Percentiles rank a stretch among this genome's conserved stretches.
Evolutionary conservation across 1,284 basidiomycete species (phyloP).

Genomic region (Cryptococcus wingfieldii): DNA sequence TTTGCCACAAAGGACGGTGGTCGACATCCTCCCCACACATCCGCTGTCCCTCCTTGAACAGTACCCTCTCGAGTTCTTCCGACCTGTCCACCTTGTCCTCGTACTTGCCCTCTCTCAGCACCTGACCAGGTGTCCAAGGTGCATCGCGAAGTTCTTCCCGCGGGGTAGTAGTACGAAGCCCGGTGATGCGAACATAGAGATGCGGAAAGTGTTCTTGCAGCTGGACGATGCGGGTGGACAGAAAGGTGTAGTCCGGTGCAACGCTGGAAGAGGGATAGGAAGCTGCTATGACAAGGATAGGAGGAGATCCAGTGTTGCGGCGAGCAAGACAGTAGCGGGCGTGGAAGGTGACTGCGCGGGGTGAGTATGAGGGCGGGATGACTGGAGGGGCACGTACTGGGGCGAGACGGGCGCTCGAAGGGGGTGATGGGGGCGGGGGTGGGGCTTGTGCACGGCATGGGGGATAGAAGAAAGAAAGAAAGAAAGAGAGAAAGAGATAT

Average conservation of each 20-base stretch:
- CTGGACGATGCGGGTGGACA: slow-evolving; percentile 20
- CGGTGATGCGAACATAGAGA: slow-evolving; percentile 18
- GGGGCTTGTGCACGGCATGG: no score
- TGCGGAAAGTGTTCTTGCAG: slow-evolving; percentile 35
- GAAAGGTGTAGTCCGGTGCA: slow-evolving; percentile 15
- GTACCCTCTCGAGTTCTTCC: background rate
- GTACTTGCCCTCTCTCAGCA: slow-evolving; percentile 6
- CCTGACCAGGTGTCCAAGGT: slow-evolving; percentile 12
- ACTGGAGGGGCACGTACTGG: background rate
- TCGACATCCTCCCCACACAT: slow-evolving; percentile 2
- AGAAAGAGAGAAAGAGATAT: no score
- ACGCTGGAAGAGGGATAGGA: slow-evolving; percentile 18
- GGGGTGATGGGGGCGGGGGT: no score
- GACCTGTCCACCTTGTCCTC: slow-evolving; percentile 65
- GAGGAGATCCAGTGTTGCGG: slow-evolving; percentile 24
- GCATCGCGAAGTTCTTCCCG: slow-evolving; percentile 2
- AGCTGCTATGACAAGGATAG: slow-evolving; percentile 19
- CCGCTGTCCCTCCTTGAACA: background rate
- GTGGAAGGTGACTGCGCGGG: slow-evolving; percentile 29
- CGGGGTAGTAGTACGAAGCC: slow-evolving; percentile 11
- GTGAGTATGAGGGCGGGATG: background rate
- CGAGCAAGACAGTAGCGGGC: slow-evolving; percentile 34
- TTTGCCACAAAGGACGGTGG: slow-evolving; percentile 13
- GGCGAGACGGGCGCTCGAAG: slow-evolving; percentile 22
- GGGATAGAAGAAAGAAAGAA: no score